phyloP scores from a whole-genome alignment of 1,284 basidiomycete genomes.

The Trametes pubescens region DNA sequence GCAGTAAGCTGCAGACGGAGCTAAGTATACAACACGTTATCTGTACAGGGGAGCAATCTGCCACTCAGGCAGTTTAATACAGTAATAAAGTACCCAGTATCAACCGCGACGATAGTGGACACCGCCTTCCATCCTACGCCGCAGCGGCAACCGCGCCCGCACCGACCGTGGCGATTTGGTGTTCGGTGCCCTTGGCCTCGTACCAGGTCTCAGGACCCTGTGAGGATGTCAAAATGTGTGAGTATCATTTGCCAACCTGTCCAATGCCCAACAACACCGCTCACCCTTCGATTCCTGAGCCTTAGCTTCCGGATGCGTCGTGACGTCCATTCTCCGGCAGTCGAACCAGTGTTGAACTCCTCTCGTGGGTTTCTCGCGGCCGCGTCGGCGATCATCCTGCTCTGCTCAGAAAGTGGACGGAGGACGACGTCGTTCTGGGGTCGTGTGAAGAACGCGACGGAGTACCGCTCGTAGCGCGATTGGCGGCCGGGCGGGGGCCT shows the following conservation, averaged over 20 bases:
- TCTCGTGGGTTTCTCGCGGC: constrained; percentile 44
- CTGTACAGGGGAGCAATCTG: neutral
- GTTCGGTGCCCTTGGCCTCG: constrained; percentile 37
- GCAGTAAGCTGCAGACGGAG: constrained; percentile 1
- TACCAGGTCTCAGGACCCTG: constrained; percentile 39
- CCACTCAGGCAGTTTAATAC: constrained; percentile 7
- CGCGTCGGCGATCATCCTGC: constrained; percentile 52
- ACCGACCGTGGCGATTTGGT: constrained; percentile 23
- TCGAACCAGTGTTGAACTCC: constrained; percentile 50
- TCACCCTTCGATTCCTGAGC: constrained; percentile 52
- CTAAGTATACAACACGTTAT: constrained; percentile 10
- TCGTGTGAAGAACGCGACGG: constrained; percentile 49
- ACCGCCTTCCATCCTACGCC: constrained; percentile 20
- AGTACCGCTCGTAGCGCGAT: constrained; percentile 44
- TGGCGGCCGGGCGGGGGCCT: constrained; percentile 47
- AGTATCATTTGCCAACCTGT: constrained; percentile 1
- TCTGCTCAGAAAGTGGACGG: constrained; percentile 51
- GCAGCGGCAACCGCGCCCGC: constrained; percentile 24
- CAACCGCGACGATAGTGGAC: neutral
- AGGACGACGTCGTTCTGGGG: constrained; percentile 45
- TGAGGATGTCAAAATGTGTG: neutral
- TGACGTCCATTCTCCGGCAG: constrained; percentile 57
- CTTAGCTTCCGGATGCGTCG: constrained; percentile 56
- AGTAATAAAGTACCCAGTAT: constrained; percentile 11
- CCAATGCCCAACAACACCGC: constrained; percentile 3